Evolutionary conservation across 2,329 filamentous ascomycete genomes (phyloP).

Genomic region (Exophiala aquamarina): DNA sequence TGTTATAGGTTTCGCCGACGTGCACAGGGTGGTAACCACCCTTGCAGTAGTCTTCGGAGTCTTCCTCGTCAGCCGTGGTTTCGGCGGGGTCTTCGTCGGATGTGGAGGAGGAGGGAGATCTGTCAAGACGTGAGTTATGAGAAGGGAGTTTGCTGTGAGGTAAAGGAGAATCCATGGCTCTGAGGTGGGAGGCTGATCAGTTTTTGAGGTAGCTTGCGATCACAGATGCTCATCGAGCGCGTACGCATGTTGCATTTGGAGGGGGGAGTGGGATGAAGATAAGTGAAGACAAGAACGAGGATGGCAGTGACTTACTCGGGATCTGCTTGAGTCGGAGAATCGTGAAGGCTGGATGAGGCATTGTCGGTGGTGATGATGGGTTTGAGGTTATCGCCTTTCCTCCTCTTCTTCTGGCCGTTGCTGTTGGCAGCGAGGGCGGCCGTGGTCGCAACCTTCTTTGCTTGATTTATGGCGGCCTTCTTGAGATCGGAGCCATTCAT

Average conservation of each 20-base stretch:
- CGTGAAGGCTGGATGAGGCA: conserved; percentile 25
- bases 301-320: conserved; percentile 25
- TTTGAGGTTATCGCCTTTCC: conserved; percentile 64
- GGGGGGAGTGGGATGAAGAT: conserved; percentile 3
- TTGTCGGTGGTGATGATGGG: conserved; percentile 66
- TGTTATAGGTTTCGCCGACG: conserved; percentile 95
- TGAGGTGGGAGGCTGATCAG: conserved; percentile 25
- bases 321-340: conserved; percentile 41
- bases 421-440: conserved; percentile 50
- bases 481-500: conserved; percentile 67
- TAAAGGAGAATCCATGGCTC: conserved; percentile 38
- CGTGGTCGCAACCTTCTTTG: conserved; percentile 60
- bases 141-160: conserved; percentile 43
- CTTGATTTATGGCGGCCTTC: conserved; percentile 65
- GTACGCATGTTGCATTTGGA: not conserved
- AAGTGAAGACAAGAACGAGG: conserved; percentile 1
- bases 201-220: conserved; percentile 11
- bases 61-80: conserved; percentile 95
- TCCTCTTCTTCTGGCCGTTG: conserved; percentile 63
- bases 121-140: conserved; percentile 60
- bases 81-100: conserved; percentile 76
- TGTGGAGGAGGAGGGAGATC: conserved; percentile 75
- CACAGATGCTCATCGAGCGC: conserved; percentile 4
- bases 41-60: conserved; percentile 99
- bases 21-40: conserved; percentile 95